Evolutionary conservation across 164 flowering plant species (phyloP).

Genomic region (Magnolia officinalis): DNA sequence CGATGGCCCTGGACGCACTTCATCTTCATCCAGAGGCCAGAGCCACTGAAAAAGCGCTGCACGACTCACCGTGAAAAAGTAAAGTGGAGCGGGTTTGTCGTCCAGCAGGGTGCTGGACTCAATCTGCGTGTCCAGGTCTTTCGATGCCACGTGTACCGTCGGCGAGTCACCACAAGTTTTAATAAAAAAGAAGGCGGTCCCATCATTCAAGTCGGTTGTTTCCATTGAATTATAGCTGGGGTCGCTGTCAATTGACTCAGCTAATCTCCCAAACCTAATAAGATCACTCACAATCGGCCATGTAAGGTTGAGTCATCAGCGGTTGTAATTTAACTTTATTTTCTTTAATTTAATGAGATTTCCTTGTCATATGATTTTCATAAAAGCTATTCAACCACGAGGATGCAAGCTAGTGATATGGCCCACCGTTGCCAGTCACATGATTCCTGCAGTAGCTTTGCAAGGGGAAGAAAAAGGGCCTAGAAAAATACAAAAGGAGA

Average conservation of each 20-base stretch:
- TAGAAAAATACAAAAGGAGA: neutral
- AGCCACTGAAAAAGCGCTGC: no score
- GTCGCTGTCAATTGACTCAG: slow-evolving; percentile 4
- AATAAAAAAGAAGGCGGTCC: neutral
- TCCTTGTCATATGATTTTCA: neutral
- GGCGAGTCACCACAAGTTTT: neutral
- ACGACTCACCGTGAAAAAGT: no score
- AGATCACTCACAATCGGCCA: neutral
- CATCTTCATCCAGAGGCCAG: no score
- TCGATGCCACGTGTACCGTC: neutral
- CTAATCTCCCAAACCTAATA: neutral
- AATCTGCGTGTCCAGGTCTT: no score
- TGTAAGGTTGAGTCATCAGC: neutral
- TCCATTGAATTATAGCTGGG: neutral
- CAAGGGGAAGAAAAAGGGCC: no score
- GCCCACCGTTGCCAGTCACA: neutral
- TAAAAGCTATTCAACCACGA: no score
- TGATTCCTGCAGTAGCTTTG: neutral
- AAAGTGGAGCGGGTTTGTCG: no score
- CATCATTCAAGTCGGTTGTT: neutral
- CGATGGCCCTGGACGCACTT: no score
- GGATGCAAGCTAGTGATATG: neutral
- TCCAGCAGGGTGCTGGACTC: no score
- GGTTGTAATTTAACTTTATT: no score
- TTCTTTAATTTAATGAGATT: neutral